Percentiles rank a stretch among this genome's conserved stretches.
Evolutionary conservation across 768 basidiomycete species (phyloP).

Genomic region (Lentinula edodes): DNA sequence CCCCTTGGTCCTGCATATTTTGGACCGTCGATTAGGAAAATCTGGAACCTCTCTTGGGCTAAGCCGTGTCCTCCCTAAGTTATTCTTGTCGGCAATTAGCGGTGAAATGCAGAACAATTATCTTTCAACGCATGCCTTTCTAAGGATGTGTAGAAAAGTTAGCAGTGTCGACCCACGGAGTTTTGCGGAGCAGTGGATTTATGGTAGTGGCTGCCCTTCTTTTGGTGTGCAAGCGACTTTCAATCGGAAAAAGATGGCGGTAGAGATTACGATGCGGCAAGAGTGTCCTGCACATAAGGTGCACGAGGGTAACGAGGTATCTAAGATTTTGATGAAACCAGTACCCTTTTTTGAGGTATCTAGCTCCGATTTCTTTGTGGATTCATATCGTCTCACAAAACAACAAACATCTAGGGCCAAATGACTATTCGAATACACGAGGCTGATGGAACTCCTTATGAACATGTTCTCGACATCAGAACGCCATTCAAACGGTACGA

Average conservation of each 20-base stretch:
- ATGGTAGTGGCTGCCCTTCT: constrained; percentile 91
- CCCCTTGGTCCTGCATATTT: constrained; percentile 92
- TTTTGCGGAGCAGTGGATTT: constrained; percentile 99
- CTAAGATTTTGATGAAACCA: constrained; percentile 67
- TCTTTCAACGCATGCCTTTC: constrained; percentile 85
- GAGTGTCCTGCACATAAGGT: constrained; percentile 74
- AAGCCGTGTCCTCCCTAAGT: constrained; percentile 89
- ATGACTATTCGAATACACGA: constrained; percentile 99
- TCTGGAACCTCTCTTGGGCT: constrained; percentile 93
- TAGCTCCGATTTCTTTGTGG: neutral
- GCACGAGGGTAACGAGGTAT: constrained; percentile 63
- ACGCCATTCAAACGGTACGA: constrained; percentile 89
- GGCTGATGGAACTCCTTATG: constrained; percentile 98
- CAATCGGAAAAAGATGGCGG: constrained; percentile 97
- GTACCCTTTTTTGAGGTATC: constrained; percentile 85
- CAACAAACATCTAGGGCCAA: constrained; percentile 53
- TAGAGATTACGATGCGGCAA: constrained; percentile 93
- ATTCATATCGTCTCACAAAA: neutral
- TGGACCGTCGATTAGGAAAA: constrained; percentile 90
- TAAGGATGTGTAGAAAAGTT: constrained; percentile 88
- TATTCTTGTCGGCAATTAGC: constrained; percentile 90
- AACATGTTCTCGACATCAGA: constrained; percentile 93
- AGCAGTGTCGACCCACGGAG: constrained; percentile 84
- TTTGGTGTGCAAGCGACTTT: constrained; percentile 89
- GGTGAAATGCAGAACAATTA: constrained; percentile 84